These are phyloP conservation scores for Polygonum aviculare DNA, from an alignment of 148 eudicot species.

Conservation along the genomic window DNA sequence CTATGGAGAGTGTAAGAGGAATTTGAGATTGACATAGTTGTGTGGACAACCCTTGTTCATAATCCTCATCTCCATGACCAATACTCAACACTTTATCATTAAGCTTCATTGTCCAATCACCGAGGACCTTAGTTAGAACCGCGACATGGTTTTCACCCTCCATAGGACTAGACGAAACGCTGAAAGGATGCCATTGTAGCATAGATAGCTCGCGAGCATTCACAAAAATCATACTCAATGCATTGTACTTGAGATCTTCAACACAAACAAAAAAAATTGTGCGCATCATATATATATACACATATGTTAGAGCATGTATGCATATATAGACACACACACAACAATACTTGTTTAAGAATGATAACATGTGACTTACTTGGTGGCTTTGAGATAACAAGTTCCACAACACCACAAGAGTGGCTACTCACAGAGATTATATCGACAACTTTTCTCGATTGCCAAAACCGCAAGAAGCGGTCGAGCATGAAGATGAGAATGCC, in stretches of 20 bases:
- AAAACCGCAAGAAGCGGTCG: slow-evolving; percentile 76
- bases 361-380: slow-evolving; percentile 28
- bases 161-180: slow-evolving; percentile 7
- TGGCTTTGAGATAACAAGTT: slow-evolving; percentile 68
- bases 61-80: slow-evolving; percentile 11
- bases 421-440: slow-evolving; percentile 59
- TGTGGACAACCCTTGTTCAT: slow-evolving; percentile 9
- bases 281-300: not conserved
- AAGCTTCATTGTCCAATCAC: not conserved
- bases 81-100: slow-evolving; percentile 22
- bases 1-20: slow-evolving; percentile 52
- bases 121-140: not conserved
- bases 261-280: not conserved
- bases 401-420: slow-evolving; percentile 68
- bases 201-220: not conserved
- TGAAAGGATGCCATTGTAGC: slow-evolving; percentile 13
- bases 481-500: slow-evolving; percentile 81
- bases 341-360: not conserved
- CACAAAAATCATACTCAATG: slow-evolving; percentile 4
- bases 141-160: not conserved
- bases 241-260: slow-evolving; percentile 9
- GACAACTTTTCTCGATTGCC: slow-evolving; percentile 64
- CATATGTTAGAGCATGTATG: not conserved
- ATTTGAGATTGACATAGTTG: slow-evolving; percentile 12
- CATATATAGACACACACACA: no score